Conservation (phyloP, 805 yeast species). For the Myxozyma mucilagina region DNA sequence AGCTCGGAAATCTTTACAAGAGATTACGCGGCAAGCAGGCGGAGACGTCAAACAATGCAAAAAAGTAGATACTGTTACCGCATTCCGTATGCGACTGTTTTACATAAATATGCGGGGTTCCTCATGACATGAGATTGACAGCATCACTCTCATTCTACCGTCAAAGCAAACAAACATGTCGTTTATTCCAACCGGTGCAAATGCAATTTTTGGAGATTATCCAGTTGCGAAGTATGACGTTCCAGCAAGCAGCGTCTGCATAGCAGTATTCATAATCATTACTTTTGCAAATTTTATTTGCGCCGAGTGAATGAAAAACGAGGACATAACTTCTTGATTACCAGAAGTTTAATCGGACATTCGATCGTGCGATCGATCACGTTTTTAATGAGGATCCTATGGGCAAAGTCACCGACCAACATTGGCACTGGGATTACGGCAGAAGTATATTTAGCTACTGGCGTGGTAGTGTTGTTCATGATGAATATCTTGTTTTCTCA, state of each 20-base stretch:
- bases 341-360: not conserved
- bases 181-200: not conserved
- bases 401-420: not conserved
- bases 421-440: not conserved
- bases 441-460: not conserved
- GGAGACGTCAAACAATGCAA: too few relatives aligned
- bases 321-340: constrained; percentile 1
- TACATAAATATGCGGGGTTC: too few relatives aligned
- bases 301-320: not conserved
- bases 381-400: not conserved
- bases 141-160: not conserved
- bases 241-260: not conserved
- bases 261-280: not conserved
- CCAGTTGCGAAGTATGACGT: constrained; percentile 1
- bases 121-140: not conserved
- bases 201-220: constrained; percentile 1
- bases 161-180: not conserved
- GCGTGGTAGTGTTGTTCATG: not conserved
- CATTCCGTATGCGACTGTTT: too few relatives aligned
- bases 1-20: too few relatives aligned
- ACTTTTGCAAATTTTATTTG: not conserved
- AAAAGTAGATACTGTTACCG: too few relatives aligned
- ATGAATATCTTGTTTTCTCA: constrained; percentile 1
- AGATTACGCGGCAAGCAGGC: too few relatives aligned
- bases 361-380: not conserved